These are phyloP conservation scores for Xylaria sp. DNA, from an alignment of 2,329 filamentous ascomycete genomes.

Conservation along the genomic window DNA sequence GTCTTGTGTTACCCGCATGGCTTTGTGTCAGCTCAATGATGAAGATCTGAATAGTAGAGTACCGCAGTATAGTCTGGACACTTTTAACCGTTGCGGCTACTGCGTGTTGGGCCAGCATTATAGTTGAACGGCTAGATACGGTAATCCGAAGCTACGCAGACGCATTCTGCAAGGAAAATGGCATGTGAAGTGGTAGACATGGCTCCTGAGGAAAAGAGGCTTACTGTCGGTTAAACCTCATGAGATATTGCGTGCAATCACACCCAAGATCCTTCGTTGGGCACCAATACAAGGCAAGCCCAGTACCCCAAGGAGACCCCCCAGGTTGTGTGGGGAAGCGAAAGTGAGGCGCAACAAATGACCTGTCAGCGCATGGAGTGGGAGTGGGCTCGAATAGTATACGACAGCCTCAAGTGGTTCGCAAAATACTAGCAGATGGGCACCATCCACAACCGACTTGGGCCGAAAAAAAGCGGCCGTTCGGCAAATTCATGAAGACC, in stretches of 20 bases:
- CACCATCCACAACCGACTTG: neutral
- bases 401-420: slow-evolving; percentile 19
- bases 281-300: slow-evolving; percentile 32
- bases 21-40: slow-evolving; percentile 1
- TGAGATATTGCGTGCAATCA: slow-evolving; percentile 14
- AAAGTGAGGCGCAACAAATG: slow-evolving; percentile 34
- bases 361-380: slow-evolving; percentile 20
- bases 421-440: neutral
- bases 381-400: slow-evolving; percentile 27
- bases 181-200: slow-evolving; percentile 21
- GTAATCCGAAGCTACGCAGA: slow-evolving; percentile 23
- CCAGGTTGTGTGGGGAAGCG: slow-evolving; percentile 34
- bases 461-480: neutral
- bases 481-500: slow-evolving; percentile 1
- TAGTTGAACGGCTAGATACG: slow-evolving; percentile 25
- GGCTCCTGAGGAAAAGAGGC: neutral
- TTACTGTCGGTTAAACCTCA: slow-evolving; percentile 15
- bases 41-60: slow-evolving; percentile 21
- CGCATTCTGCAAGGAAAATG: slow-evolving; percentile 9
- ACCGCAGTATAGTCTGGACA: neutral
- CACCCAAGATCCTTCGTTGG: slow-evolving; percentile 32
- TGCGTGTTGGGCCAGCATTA: slow-evolving; percentile 11
- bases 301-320: neutral
- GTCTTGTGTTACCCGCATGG: slow-evolving; percentile 17
- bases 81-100: neutral